Evolutionary conservation across 2,329 filamentous ascomycete genomes (phyloP).

Genomic region (Neoarthrinium moseri): DNA sequence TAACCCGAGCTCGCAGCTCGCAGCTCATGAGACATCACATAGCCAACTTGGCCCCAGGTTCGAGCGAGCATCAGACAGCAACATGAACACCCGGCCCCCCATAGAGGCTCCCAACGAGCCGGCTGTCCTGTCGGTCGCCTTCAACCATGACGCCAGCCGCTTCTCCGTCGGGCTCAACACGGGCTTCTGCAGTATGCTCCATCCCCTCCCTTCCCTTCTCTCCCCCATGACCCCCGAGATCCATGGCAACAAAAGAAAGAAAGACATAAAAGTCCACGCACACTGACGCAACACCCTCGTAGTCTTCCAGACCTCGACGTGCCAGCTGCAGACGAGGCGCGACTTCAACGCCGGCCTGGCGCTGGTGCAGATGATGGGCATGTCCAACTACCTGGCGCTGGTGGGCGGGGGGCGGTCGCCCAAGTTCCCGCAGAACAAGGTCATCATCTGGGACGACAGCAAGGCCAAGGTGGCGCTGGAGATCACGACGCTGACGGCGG

Average conservation of each 20-base stretch:
- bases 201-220: background rate
- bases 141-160: constrained; percentile 81
- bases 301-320: constrained; percentile 16
- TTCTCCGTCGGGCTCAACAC: constrained; percentile 86
- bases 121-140: constrained; percentile 77
- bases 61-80: constrained; percentile 15
- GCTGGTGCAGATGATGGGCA: constrained; percentile 81
- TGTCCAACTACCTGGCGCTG: constrained; percentile 82
- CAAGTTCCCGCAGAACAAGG: constrained; percentile 86
- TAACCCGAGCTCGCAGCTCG: no score
- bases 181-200: constrained; percentile 73
- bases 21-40: no score
- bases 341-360: constrained; percentile 82
- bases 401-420: constrained; percentile 85
- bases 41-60: no score
- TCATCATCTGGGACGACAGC: constrained; percentile 89
- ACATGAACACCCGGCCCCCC: constrained; percentile 86
- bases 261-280: background rate
- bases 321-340: background rate
- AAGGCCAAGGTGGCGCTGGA: constrained; percentile 71
- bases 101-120: constrained; percentile 76
- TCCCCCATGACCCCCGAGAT: no score
- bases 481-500: constrained; percentile 77
- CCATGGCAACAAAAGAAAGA: no score
- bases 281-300: constrained; percentile 23